Base-by-base conservation (phyloP, 2,329 filamentous ascomycete species). In the Cytospora mali region DNA sequence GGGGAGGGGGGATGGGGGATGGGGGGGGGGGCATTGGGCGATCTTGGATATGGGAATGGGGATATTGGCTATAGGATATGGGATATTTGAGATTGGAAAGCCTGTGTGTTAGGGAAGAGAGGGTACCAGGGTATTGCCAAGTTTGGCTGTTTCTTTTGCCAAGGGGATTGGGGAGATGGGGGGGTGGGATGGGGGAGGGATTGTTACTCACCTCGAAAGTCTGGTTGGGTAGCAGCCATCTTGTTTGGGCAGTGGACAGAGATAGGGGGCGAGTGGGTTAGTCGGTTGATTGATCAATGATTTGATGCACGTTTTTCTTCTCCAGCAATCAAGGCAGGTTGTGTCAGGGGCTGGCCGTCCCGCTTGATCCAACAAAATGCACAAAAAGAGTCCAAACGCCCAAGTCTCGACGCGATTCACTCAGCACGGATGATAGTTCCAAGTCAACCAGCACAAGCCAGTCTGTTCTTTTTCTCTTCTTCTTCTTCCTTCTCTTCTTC, bases 151-250 rank as follows among this genome's bases (percentile, higher is more conserved):
- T 53, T 52, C 50, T 33, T 46, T 54, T 54, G 50, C 50, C n/a
- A 39, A 60, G 58, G n/a, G 35, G 27, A 29, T 6, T 48, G 28
- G 58, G 31, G 14, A n/a, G n/a, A n/a, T n/a, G 33, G 16, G 35
- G 35, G 4, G 35, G 6, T 39, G 3, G 35, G 16, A 18, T 18
- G 35, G 6, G 16, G 14, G 10, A 4, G 1, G 14, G 16, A 39
- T 39, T 35, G 28, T 39, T 62, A 53, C 63, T 63, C 55, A 65
- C 63, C 63, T 65, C 49, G 56, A n/a, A 42, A 29, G 25, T 55
- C 52, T 52, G 60, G 60, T 64, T 64, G 62, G 50, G 59, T 62
- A 56, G 59, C 55, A 56, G 63, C 63, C 63, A 65, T 65, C 42
- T 53, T 46, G 51, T 48, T 39, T 27, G 51, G 50, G 23, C 25